A percentile compares a stretch with the other conserved stretches of the same genome.
phyloP scores from a whole-genome alignment of 768 basidiomycete genomes.

The Hypsizygus marmoreus region DNA sequence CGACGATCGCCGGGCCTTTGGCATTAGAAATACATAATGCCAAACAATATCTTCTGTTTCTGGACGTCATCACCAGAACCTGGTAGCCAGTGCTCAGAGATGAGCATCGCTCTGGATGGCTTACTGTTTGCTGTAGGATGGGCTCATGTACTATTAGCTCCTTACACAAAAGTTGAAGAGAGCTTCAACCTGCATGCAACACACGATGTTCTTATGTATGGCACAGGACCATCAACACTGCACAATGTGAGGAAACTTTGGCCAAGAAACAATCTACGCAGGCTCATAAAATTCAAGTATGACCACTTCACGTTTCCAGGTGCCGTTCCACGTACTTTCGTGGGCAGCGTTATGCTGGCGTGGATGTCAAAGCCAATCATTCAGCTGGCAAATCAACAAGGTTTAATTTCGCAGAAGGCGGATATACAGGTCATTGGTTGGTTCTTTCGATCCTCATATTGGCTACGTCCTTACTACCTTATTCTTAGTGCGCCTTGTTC shows the following conservation, averaged over 20 bases:
- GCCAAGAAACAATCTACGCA: background rate
- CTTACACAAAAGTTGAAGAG: constrained; percentile 97
- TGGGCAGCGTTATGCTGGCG: constrained; percentile 73
- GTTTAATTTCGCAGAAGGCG: constrained; percentile 54
- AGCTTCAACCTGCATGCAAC: constrained; percentile 92
- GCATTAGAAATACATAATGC: too few species aligned
- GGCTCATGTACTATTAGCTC: constrained; percentile 74
- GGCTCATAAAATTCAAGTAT: constrained; percentile 45
- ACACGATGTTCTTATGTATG: constrained; percentile 86
- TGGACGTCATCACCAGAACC: too few species aligned
- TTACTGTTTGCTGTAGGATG: constrained; percentile 54
- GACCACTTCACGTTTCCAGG: constrained; percentile 91
- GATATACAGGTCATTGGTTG: constrained; percentile 72
- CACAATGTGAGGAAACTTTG: constrained; percentile 44
- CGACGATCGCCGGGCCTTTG: too few species aligned
- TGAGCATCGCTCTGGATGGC: constrained; percentile 42
- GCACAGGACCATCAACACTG: constrained; percentile 45
- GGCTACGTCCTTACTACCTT: background rate
- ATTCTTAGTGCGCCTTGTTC: constrained; percentile 66
- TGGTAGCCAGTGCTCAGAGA: background rate
- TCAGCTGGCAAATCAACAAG: constrained; percentile 39
- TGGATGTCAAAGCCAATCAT: constrained; percentile 55
- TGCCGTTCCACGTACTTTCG: constrained; percentile 85
- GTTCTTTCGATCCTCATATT: constrained; percentile 21
- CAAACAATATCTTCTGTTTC: too few species aligned